Conservation (phyloP, 116 monocot genomes). For the Phalaenopsis hybrid region DNA sequence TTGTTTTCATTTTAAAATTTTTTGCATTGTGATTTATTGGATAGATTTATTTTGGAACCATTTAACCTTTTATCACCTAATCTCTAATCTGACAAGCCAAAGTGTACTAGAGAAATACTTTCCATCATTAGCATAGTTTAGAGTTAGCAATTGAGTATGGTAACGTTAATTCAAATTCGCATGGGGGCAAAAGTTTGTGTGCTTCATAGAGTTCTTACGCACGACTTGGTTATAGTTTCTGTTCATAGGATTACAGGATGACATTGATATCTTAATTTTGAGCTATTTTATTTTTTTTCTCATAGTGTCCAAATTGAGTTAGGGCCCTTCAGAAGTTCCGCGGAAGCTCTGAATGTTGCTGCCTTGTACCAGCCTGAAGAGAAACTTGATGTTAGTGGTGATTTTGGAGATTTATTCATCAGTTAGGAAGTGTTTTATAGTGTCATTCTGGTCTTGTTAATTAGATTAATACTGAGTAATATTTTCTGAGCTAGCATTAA, state of each 20-base stretch:
- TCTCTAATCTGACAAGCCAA: too few relatives aligned
- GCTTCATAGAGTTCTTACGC: too few relatives aligned
- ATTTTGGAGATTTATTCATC: not conserved
- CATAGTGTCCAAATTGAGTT: not conserved
- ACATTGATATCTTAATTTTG: not conserved
- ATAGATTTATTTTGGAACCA: too few relatives aligned
- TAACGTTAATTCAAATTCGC: too few relatives aligned
- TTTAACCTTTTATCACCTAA: too few relatives aligned
- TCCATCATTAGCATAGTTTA: too few relatives aligned
- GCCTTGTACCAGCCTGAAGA: not conserved
- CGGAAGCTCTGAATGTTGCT: not conserved
- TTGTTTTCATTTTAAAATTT: not conserved
- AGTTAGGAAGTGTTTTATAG: not conserved
- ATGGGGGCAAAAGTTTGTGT: too few relatives aligned
- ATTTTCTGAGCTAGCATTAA: not conserved
- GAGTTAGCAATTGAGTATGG: too few relatives aligned
- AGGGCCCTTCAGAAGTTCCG: not conserved
- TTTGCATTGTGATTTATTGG: too few relatives aligned
- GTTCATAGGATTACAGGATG: not conserved
- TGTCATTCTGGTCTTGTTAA: not conserved
- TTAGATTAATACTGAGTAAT: not conserved
- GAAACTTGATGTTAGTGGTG: not conserved
- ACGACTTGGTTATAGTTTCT: too few relatives aligned
- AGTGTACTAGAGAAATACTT: too few relatives aligned
- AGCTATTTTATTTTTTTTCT: not conserved